These are phyloP conservation scores for Epichloe gansuensis DNA, from an alignment of 2,329 filamentous ascomycete genomes.

Conservation along the genomic window DNA sequence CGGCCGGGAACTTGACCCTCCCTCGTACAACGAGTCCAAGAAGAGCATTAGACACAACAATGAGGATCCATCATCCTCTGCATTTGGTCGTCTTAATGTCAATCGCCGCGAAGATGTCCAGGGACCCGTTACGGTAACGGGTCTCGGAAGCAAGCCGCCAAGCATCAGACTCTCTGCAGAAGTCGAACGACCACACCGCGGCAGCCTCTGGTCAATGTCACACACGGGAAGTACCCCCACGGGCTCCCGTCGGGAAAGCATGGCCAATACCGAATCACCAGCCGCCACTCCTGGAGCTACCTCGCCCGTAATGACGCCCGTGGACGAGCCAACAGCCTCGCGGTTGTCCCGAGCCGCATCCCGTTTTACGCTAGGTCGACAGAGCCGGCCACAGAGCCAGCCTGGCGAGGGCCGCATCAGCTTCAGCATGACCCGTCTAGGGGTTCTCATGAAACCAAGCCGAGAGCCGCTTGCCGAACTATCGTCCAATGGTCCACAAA, in stretches of 20 bases:
- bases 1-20: slow-evolving; percentile 36
- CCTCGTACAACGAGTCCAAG: slow-evolving; percentile 44
- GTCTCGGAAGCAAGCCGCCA: slow-evolving; percentile 25
- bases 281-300: slow-evolving; percentile 22
- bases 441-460: slow-evolving; percentile 37
- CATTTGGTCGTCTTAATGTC: not conserved
- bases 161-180: slow-evolving; percentile 45
- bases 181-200: slow-evolving; percentile 33
- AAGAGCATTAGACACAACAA: slow-evolving; percentile 25
- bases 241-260: slow-evolving; percentile 37
- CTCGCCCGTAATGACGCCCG: slow-evolving; percentile 29
- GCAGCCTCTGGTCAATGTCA: slow-evolving; percentile 31
- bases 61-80: slow-evolving; percentile 7
- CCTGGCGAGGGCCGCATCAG: slow-evolving; percentile 45
- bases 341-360: slow-evolving; percentile 45
- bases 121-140: slow-evolving; percentile 10
- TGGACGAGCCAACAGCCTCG: slow-evolving; percentile 41
- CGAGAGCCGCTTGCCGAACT: slow-evolving; percentile 28
- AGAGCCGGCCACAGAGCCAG: slow-evolving; percentile 46
- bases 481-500: slow-evolving; percentile 10
- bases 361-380: slow-evolving; percentile 34
- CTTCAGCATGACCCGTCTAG: slow-evolving; percentile 42
- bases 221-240: slow-evolving; percentile 19
- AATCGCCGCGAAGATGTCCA: slow-evolving; percentile 15
- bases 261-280: slow-evolving; percentile 35